These are phyloP conservation scores for Cunninghamia lanceolata DNA, from an alignment of 75 land plant species.

Conservation along the genomic window DNA sequence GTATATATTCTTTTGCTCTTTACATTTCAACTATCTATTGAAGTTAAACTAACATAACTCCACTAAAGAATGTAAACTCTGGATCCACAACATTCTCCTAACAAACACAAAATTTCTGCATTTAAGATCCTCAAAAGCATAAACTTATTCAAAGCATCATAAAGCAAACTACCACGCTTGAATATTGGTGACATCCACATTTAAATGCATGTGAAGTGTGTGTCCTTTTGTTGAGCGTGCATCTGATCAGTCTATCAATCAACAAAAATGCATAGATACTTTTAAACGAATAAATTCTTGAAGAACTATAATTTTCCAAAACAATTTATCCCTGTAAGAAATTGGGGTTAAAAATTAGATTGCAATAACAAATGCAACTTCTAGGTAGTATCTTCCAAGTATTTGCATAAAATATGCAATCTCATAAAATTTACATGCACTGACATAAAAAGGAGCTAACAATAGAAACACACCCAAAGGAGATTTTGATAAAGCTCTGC, in stretches of 20 bases:
- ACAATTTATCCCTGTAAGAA: not conserved
- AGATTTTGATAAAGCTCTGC: not conserved
- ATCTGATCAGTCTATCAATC: too few species aligned
- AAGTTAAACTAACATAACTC: not conserved
- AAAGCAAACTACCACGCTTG: not conserved
- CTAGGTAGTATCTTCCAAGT: not conserved
- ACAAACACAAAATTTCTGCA: too few species aligned
- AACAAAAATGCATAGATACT: too few species aligned
- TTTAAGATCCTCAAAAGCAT: too few species aligned
- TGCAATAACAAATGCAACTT: not conserved
- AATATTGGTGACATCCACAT: too few species aligned
- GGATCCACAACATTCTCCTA: not conserved
- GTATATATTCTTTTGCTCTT: not conserved
- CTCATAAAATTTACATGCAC: not conserved
- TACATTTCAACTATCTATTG: not conserved
- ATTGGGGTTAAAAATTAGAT: not conserved
- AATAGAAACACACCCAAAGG: not conserved
- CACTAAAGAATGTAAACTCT: not conserved
- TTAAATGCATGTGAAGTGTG: too few species aligned
- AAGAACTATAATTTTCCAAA: too few species aligned
- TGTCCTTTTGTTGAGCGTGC: too few species aligned
- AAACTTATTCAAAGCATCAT: not conserved
- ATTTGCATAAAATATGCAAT: not conserved
- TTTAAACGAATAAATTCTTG: too few species aligned
- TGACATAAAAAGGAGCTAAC: not conserved